Evolutionary conservation across 164 flowering plant species (phyloP).

Genomic region (Macadamia integrifolia): DNA sequence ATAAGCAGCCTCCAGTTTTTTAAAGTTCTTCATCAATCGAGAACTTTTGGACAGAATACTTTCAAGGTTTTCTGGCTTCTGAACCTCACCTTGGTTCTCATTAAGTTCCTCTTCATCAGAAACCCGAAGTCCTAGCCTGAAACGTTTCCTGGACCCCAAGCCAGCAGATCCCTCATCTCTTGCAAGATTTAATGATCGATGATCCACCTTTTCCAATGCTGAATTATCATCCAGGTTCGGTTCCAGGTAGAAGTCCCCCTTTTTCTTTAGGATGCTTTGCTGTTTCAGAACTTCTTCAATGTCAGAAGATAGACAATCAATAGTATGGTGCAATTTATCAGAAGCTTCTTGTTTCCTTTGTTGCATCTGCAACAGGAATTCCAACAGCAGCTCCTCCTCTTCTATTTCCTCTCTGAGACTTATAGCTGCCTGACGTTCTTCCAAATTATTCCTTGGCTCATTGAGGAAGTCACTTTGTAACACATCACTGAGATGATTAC

Average conservation of each 20-base stretch:
- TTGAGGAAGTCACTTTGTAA: slow-evolving; percentile 79
- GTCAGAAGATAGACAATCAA: slow-evolving; percentile 66
- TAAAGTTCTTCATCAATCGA: slow-evolving; percentile 79
- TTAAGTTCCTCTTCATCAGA: slow-evolving; percentile 29
- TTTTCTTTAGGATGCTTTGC: slow-evolving; percentile 38
- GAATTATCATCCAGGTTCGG: slow-evolving; percentile 27
- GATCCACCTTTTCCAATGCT: slow-evolving; percentile 21
- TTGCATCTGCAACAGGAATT: slow-evolving; percentile 63
- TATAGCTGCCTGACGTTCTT: slow-evolving; percentile 78
- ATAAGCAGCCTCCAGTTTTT: slow-evolving; percentile 80
- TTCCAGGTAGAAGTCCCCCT: slow-evolving; percentile 29
- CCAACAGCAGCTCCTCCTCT: slow-evolving; percentile 79
- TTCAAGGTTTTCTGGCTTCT: slow-evolving; percentile 36
- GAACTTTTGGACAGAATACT: slow-evolving; percentile 46
- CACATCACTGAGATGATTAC: slow-evolving; percentile 55
- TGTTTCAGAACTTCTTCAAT: slow-evolving; percentile 66
- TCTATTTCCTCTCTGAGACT: slow-evolving; percentile 71
- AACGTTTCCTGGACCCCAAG: slow-evolving; percentile 55
- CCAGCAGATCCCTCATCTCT: slow-evolving; percentile 39
- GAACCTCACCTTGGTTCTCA: slow-evolving; percentile 26
- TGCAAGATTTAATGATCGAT: slow-evolving; percentile 18
- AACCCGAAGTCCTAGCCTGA: slow-evolving; percentile 32
- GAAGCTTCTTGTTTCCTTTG: slow-evolving; percentile 73
- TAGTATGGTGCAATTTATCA: slow-evolving; percentile 52
- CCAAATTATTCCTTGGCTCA: slow-evolving; percentile 60